Conservation (phyloP, 805 yeast genomes). For the Metschnikowia matae region DNA sequence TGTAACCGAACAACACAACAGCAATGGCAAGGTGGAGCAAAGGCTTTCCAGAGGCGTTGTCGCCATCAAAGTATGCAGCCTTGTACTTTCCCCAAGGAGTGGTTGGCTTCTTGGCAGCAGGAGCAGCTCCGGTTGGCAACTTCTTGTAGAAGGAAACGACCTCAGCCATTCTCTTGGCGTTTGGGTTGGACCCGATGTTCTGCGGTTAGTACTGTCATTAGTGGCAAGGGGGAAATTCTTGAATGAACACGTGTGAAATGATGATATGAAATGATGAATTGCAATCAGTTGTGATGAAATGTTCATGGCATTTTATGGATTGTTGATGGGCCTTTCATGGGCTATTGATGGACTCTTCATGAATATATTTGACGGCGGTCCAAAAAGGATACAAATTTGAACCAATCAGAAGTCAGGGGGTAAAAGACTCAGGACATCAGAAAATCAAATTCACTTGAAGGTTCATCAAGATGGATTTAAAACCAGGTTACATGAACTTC, state of each 20-base stretch:
- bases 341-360: too few relatives aligned
- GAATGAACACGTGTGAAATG: not conserved
- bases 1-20: slow-evolving; percentile 75
- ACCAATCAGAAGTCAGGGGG: too few relatives aligned
- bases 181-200: slow-evolving; percentile 93
- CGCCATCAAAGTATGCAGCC: slow-evolving; percentile 81
- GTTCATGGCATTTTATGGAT: too few relatives aligned
- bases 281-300: too few relatives aligned
- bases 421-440: too few relatives aligned
- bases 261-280: not conserved
- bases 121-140: slow-evolving; percentile 90
- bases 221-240: not conserved
- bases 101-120: slow-evolving; percentile 61
- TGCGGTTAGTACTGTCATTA: slow-evolving; percentile 30
- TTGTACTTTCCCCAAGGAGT: slow-evolving; percentile 74
- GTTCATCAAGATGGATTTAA: too few relatives aligned
- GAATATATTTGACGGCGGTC: too few relatives aligned
- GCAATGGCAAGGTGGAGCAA: slow-evolving; percentile 69
- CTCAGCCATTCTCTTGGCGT: slow-evolving; percentile 93
- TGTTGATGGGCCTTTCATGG: too few relatives aligned
- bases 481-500: too few relatives aligned
- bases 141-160: slow-evolving; percentile 95
- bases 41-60: slow-evolving; percentile 80
- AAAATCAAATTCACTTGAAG: too few relatives aligned
- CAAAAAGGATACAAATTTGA: too few relatives aligned